A percentile compares a stretch with the other conserved stretches of the same genome.
Conservation (phyloP, 1,139 yeast species). For the Diutina pseudorugosa region DNA sequence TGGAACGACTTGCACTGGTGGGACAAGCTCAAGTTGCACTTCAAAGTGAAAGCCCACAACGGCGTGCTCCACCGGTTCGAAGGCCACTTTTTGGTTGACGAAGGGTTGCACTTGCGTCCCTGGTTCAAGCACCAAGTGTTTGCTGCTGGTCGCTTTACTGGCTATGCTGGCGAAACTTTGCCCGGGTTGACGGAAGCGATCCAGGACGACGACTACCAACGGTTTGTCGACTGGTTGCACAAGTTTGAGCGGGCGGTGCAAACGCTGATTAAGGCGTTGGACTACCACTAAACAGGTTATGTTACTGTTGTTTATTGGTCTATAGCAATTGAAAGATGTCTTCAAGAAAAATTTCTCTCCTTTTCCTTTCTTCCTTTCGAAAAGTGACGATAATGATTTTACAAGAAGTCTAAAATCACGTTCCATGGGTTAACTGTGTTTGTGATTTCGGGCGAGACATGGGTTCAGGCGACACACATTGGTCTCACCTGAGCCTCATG, state of each 20-base stretch:
- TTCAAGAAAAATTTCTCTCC: neutral
- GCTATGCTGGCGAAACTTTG: constrained; percentile 72
- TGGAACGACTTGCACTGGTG: constrained; percentile 22
- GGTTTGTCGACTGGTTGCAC: constrained; percentile 1
- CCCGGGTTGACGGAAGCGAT: constrained; percentile 76
- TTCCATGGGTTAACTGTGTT: no score
- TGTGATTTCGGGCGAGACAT: no score
- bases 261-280: neutral
- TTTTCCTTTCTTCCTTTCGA: no score
- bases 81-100: constrained; percentile 47
- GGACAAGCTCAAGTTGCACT: constrained; percentile 28
- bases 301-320: neutral
- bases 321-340: no score
- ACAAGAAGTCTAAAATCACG: no score
- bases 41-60: constrained; percentile 26
- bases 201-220: constrained; percentile 34
- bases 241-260: neutral
- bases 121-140: constrained; percentile 83
- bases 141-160: constrained; percentile 79
- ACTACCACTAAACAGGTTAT: neutral
- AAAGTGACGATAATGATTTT: no score
- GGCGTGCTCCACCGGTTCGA: constrained; percentile 43
- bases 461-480: no score
- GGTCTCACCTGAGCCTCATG: no score
- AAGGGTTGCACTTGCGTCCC: constrained; percentile 55